These are phyloP conservation scores for Colletotrichum truncatum DNA, from an alignment of 2,329 filamentous ascomycete genomes.

Conservation along the genomic window DNA sequence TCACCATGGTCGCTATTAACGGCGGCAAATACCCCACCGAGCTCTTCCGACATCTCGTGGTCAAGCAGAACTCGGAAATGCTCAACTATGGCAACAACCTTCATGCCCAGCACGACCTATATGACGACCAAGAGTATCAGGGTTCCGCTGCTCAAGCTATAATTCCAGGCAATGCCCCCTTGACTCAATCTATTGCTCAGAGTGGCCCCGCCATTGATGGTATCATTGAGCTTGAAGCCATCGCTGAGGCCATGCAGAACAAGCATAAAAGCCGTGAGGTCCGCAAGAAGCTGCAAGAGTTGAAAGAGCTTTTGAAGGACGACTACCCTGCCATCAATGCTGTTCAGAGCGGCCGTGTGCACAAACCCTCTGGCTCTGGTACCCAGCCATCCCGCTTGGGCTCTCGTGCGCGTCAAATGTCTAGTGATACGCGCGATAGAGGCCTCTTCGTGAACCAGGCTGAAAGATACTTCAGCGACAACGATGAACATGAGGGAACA, in stretches of 20 bases:
- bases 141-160: neutral
- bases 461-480: too few relatives aligned
- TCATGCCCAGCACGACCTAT: conserved; percentile 11
- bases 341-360: conserved; percentile 1
- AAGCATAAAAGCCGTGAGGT: neutral
- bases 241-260: conserved; percentile 9
- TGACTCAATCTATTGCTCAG: neutral
- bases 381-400: too few relatives aligned
- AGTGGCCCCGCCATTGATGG: neutral
- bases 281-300: conserved; percentile 12
- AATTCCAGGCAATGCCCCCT: neutral
- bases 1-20: conserved; percentile 21
- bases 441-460: too few relatives aligned
- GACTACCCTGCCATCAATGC: neutral
- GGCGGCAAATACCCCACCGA: conserved; percentile 21
- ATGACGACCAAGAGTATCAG: conserved; percentile 9
- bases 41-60: conserved; percentile 19
- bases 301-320: conserved; percentile 6
- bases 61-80: conserved; percentile 20
- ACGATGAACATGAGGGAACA: too few relatives aligned
- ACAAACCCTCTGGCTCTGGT: neutral
- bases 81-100: conserved; percentile 12
- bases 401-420: too few relatives aligned
- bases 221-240: conserved; percentile 7
- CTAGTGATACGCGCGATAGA: too few relatives aligned